Evolutionary conservation across 31 red algal genomes (phyloP).

Genomic region (Asparagopsis taxiformis): DNA sequence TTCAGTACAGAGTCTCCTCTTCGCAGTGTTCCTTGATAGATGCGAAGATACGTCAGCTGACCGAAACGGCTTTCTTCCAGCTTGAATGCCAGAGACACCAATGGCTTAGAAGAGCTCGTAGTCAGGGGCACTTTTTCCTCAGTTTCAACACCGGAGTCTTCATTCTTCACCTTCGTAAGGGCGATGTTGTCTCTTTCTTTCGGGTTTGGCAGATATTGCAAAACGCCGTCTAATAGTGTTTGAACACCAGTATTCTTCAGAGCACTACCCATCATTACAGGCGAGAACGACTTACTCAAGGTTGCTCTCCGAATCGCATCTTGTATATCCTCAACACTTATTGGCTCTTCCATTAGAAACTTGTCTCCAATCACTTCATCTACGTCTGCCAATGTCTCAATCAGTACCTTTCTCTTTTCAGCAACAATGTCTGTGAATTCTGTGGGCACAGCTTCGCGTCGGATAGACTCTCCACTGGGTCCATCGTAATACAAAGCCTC

Average conservation of each 20-base stretch:
- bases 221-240: conserved; percentile 83
- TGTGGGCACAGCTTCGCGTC: conserved; percentile 32
- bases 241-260: conserved; percentile 95
- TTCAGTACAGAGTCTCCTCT: conserved; percentile 79
- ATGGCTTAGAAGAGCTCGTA: conserved; percentile 49
- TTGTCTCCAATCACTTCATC: conserved; percentile 86
- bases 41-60: conserved; percentile 89
- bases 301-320: conserved; percentile 86
- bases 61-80: conserved; percentile 94
- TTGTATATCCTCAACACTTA: conserved; percentile 61
- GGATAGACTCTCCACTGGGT: conserved; percentile 58
- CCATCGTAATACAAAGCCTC: conserved; percentile 92
- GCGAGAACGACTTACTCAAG: conserved; percentile 70
- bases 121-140: conserved; percentile 44
- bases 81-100: conserved; percentile 90
- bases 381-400: conserved; percentile 88
- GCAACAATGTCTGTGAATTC: conserved; percentile 37
- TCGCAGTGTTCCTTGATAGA: conserved; percentile 86
- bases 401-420: conserved; percentile 48
- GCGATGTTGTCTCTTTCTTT: conserved; percentile 60
- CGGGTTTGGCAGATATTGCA: conserved; percentile 89
- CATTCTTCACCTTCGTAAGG: conserved; percentile 30
- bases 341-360: conserved; percentile 77
- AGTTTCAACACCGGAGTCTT: conserved; percentile 10
- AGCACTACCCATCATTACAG: conserved; percentile 89